Base-by-base conservation (phyloP, 208 protist genomes). In the Herpetomonas samuelpessoai region DNA sequence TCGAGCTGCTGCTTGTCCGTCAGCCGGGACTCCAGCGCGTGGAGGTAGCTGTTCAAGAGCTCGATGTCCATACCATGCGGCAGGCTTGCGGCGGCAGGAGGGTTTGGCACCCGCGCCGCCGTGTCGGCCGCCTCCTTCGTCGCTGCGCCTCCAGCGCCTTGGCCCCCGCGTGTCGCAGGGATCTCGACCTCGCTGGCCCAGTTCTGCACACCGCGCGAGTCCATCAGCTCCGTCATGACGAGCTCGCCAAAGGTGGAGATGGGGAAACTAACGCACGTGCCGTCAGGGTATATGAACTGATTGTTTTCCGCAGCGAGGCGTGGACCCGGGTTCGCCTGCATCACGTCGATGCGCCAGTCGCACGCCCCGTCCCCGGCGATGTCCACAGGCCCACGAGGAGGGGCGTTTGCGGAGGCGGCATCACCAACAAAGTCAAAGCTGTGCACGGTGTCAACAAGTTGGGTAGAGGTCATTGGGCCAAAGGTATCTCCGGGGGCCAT, bases 201-300 rank as follows among this genome's bases (percentile, higher is more conserved):
- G 44, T 48, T 19, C 4, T 48, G 16, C 4, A 48, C 44, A 19
- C 16, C 44, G 44, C 10, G 4, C 16, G 16, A 10, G 44, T 10
- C 22, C 16, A 48, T 22, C 16, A 48, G 61, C 49, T 64, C 57
- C 3, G 67, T 67, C 28, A 51, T 64, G 16, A 73, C 56, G 1
- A 67, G 27, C 28, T 73, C 67, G 48, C 67, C 67, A 45, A 73
- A 73, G 22, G 67, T 73, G 28, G 67, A 73, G 21, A 59, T 54
- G 55, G 67, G 67, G 25, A 63, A 73, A 41, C 55, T 65, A 3
- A 73, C 61, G 41, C 51, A 30, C 21, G 44, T 73, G 28, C 67
- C 67, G 60, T 73, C 53, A 1, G 67, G 67, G 60, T 73, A 73
- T 21, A 50, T 58, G 56, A 62, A 65, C 55, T 65, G 58, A 19